Evolutionary conservation across 2,329 filamentous ascomycete genomes (phyloP).

Genomic region (Albifimbria verrucaria): DNA sequence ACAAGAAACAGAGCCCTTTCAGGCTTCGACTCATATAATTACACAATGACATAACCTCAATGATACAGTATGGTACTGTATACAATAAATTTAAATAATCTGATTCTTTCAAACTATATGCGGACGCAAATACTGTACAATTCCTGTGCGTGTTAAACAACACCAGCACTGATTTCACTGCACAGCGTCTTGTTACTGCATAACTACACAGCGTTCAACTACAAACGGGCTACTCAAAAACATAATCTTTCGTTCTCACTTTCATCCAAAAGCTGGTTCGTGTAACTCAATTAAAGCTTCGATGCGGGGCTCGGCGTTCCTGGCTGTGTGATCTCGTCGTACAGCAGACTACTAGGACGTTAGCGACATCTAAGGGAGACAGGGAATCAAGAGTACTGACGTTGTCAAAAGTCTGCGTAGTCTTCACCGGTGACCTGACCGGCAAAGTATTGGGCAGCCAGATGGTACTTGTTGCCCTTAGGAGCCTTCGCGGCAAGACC

Average conservation of each 20-base stretch:
- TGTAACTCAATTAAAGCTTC: slow-evolving; percentile 50
- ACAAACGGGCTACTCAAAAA: not conserved
- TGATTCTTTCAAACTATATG: too few species aligned
- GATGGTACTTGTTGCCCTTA: slow-evolving; percentile 86
- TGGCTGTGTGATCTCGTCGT: slow-evolving; percentile 81
- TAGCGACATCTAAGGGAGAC: slow-evolving; percentile 13
- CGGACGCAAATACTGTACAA: too few species aligned
- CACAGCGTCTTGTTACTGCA: too few species aligned
- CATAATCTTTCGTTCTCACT: too few species aligned
- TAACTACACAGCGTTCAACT: too few species aligned
- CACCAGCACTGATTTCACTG: too few species aligned
- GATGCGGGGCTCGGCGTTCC: slow-evolving; percentile 58
- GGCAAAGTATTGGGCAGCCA: slow-evolving; percentile 90
- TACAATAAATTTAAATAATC: too few species aligned
- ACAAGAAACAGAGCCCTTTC: too few species aligned
- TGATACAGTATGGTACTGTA: too few species aligned
- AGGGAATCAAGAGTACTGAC: slow-evolving; percentile 45
- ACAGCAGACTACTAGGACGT: slow-evolving; percentile 60
- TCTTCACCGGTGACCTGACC: slow-evolving; percentile 94
- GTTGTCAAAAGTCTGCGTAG: slow-evolving; percentile 92
- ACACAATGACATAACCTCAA: too few species aligned
- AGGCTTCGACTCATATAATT: too few species aligned
- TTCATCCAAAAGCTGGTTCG: not conserved
- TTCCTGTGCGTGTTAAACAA: too few species aligned
- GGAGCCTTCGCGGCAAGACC: slow-evolving; percentile 70